These are phyloP conservation scores for Talaromyces piceae DNA, from an alignment of 2,329 filamentous ascomycete genomes.

Conservation along the genomic window DNA sequence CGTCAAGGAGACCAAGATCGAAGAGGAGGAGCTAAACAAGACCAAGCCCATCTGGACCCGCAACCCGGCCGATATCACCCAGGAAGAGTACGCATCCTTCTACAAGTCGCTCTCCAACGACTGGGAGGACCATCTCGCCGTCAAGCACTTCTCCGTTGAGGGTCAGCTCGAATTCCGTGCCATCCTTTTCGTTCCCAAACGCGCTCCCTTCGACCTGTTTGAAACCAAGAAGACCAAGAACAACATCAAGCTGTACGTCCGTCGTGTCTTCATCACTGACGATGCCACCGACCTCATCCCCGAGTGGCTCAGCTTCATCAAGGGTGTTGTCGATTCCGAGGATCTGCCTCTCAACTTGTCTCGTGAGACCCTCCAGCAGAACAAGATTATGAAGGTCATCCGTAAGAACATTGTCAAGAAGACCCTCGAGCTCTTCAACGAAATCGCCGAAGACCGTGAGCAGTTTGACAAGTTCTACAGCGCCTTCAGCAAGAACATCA, in stretches of 20 bases:
- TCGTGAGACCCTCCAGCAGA: slow-evolving; percentile 99
- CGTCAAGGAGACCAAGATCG: slow-evolving; percentile 95
- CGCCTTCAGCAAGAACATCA: slow-evolving; percentile 99
- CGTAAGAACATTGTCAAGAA: slow-evolving; percentile 99
- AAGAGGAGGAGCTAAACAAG: slow-evolving; percentile 99
- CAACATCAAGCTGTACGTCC: slow-evolving; percentile 99
- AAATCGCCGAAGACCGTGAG: slow-evolving; percentile 99
- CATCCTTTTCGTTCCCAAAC: slow-evolving; percentile 99
- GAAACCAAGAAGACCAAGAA: slow-evolving; percentile 99
- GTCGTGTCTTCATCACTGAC: slow-evolving; percentile 99
- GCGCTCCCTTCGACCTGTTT: slow-evolving; percentile 97
- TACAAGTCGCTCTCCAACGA: slow-evolving; percentile 99
- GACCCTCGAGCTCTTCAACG: slow-evolving; percentile 97
- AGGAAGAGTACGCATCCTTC: slow-evolving; percentile 97
- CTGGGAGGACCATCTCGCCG: slow-evolving; percentile 98
- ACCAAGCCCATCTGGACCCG: slow-evolving; percentile 99
- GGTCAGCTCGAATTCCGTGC: slow-evolving; percentile 99
- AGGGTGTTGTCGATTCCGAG: slow-evolving; percentile 99
- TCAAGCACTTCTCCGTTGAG: slow-evolving; percentile 99
- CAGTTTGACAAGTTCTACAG: slow-evolving; percentile 99
- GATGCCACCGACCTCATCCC: slow-evolving; percentile 98
- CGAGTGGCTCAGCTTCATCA: slow-evolving; percentile 98
- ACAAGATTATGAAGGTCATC: slow-evolving; percentile 99
- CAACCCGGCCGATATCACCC: slow-evolving; percentile 89
- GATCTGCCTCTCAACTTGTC: slow-evolving; percentile 98